These are phyloP conservation scores for Elaeagnus macrophylla DNA, from an alignment of 306 rosid genomes.

Conservation along the genomic window DNA sequence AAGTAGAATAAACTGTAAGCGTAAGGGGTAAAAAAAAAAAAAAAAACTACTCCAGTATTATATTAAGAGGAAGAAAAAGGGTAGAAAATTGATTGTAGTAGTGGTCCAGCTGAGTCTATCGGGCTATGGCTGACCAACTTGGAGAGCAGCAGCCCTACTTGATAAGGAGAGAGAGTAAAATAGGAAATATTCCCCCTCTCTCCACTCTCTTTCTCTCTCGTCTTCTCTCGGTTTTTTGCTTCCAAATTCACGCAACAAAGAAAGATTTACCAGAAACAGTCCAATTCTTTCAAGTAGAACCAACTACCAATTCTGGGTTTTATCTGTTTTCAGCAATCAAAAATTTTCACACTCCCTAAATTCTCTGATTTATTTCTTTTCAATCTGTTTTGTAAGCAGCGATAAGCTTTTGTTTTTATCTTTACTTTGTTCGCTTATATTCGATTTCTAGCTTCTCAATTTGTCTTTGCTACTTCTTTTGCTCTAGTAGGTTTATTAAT, in stretches of 20 bases:
- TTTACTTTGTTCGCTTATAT: neutral
- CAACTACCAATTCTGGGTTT: conserved; percentile 11
- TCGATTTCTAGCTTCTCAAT: conserved; percentile 7
- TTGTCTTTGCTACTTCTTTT: conserved; percentile 1
- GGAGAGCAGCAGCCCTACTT: conserved; percentile 52
- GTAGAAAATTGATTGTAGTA: conserved; percentile 9
- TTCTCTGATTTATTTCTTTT: conserved; percentile 4
- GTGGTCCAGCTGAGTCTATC: conserved; percentile 62
- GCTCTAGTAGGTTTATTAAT: neutral
- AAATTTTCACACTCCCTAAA: neutral
- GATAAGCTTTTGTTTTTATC: conserved; percentile 5
- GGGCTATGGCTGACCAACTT: conserved; percentile 63
- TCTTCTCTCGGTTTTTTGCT: conserved; percentile 22
- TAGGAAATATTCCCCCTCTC: conserved; percentile 5
- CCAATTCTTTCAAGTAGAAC: neutral
- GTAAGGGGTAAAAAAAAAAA: too few relatives aligned
- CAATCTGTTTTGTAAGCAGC: neutral
- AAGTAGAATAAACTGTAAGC: too few relatives aligned
- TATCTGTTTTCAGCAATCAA: conserved; percentile 16
- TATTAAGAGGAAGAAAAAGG: neutral
- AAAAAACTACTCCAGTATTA: too few relatives aligned
- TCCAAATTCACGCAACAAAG: conserved; percentile 12
- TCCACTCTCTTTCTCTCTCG: conserved; percentile 30
- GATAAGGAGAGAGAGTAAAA: conserved; percentile 44
- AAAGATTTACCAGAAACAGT: conserved; percentile 7